Evolutionary conservation across 2,329 filamentous ascomycete species (phyloP).

Genomic region (Thermomyces lanuginosus): DNA sequence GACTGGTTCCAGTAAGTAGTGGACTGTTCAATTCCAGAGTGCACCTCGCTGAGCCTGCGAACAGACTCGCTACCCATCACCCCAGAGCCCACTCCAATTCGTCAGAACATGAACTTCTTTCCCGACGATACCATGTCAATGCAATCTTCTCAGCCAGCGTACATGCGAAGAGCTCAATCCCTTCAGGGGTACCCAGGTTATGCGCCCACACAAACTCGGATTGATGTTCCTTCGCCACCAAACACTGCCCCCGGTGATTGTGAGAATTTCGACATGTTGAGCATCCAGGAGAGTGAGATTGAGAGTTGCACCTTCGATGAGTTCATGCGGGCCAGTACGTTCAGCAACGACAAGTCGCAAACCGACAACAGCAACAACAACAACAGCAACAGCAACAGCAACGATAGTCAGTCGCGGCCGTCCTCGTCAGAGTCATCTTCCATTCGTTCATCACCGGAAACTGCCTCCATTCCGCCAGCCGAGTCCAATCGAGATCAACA

Average conservation of each 20-base stretch:
- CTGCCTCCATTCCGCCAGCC: slow-evolving; percentile 27
- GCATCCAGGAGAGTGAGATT: slow-evolving; percentile 29
- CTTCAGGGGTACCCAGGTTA: slow-evolving; percentile 29
- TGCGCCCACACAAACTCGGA: slow-evolving; percentile 21
- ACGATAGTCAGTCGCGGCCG: too few species aligned
- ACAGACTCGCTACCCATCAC: slow-evolving; percentile 50
- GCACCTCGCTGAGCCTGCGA: slow-evolving; percentile 10
- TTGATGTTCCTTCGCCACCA: slow-evolving; percentile 40
- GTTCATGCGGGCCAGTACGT: too few species aligned
- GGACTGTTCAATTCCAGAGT: background rate
- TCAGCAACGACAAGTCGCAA: too few species aligned
- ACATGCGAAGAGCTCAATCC: slow-evolving; percentile 31
- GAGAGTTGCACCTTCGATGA: slow-evolving; percentile 14
- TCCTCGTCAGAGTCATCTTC: slow-evolving; percentile 34
- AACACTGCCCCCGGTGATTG: slow-evolving; percentile 33
- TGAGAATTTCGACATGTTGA: slow-evolving; percentile 36
- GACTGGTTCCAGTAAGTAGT: slow-evolving; percentile 40
- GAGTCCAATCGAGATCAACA: slow-evolving; percentile 11
- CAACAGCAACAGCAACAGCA: too few species aligned
- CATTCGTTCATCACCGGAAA: slow-evolving; percentile 38
- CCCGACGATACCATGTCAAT: slow-evolving; percentile 23
- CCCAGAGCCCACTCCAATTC: slow-evolving; percentile 46
- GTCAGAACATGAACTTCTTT: slow-evolving; percentile 23
- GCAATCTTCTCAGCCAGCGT: slow-evolving; percentile 18
- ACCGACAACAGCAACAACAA: too few species aligned